These are phyloP conservation scores for Citrullus colocynthis DNA, from an alignment of 306 rosid genomes.

Conservation along the genomic window DNA sequence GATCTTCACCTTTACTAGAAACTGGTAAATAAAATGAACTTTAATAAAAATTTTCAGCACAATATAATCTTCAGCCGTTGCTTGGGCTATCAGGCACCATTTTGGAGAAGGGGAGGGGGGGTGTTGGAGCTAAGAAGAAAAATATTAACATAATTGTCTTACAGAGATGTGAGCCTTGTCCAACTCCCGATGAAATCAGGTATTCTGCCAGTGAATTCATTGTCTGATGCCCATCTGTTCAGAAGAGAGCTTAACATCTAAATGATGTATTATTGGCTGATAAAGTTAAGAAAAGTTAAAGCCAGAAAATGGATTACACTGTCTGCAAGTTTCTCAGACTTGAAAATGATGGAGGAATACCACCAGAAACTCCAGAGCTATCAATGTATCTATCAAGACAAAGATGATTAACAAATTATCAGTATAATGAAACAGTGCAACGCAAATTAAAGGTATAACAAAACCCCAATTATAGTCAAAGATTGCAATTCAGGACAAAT, in stretches of 20 bases:
- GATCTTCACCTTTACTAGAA: neutral
- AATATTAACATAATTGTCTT: conserved; percentile 17
- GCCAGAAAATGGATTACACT: conserved; percentile 25
- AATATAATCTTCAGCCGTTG: neutral
- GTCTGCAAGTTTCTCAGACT: conserved; percentile 25
- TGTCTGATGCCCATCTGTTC: conserved; percentile 64
- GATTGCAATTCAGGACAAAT: neutral
- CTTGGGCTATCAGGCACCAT: neutral
- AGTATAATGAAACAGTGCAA: neutral
- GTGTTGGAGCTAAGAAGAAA: neutral
- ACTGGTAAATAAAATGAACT: neutral
- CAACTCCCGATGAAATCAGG: conserved; percentile 71
- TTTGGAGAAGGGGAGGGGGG: neutral
- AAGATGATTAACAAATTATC: conserved; percentile 8
- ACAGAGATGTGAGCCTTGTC: conserved; percentile 48
- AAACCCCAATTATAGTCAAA: neutral
- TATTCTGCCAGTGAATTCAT: conserved; percentile 42
- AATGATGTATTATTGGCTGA: neutral
- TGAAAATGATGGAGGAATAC: conserved; percentile 63
- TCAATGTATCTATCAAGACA: conserved; percentile 40
- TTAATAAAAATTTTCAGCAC: neutral
- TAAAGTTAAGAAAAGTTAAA: neutral
- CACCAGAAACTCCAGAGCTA: conserved; percentile 71
- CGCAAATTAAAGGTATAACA: neutral
- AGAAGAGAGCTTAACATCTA: neutral